Conservation (phyloP, 2,329 filamentous ascomycete species). For the Dactylellina haptotyla region DNA sequence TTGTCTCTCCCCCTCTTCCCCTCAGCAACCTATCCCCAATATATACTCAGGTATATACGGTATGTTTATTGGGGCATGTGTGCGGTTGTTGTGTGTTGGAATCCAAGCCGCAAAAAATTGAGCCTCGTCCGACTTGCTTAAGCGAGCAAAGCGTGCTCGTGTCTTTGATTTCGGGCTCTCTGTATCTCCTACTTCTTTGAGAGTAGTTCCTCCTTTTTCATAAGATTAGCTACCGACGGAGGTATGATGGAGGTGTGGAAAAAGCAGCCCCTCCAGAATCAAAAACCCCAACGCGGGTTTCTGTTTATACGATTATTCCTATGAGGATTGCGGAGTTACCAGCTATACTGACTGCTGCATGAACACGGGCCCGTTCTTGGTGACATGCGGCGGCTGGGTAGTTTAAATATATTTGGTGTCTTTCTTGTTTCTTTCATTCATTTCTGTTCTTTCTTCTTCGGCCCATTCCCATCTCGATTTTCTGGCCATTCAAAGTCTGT, state of each 20-base stretch:
- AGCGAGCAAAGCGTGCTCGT: conserved; percentile 48
- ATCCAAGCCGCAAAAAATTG: conserved; percentile 9
- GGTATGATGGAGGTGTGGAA: neutral
- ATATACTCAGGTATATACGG: too few species aligned
- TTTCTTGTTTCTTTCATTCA: conserved; percentile 8
- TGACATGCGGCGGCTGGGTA: conserved; percentile 20
- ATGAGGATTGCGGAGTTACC: too few species aligned
- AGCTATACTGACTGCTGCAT: neutral
- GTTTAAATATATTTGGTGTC: conserved; percentile 28
- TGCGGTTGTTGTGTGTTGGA: conserved; percentile 47
- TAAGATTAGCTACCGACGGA: neutral
- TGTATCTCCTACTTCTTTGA: conserved; percentile 15
- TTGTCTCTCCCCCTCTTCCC: too few species aligned
- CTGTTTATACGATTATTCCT: too few species aligned
- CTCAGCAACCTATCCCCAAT: too few species aligned
- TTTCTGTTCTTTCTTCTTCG: conserved; percentile 1
- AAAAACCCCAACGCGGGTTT: too few species aligned
- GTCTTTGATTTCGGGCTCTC: conserved; percentile 9
- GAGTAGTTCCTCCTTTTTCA: neutral
- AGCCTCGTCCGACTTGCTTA: conserved; percentile 46
- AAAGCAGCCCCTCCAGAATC: too few species aligned
- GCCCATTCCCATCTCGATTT: neutral
- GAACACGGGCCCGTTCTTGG: neutral
- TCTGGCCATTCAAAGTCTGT: conserved; percentile 2
- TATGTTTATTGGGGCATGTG: neutral